A percentile compares a stretch with the other conserved stretches of the same genome.
Conservation (phyloP, 2,329 filamentous ascomycete species). For the Cadophora malorum region DNA sequence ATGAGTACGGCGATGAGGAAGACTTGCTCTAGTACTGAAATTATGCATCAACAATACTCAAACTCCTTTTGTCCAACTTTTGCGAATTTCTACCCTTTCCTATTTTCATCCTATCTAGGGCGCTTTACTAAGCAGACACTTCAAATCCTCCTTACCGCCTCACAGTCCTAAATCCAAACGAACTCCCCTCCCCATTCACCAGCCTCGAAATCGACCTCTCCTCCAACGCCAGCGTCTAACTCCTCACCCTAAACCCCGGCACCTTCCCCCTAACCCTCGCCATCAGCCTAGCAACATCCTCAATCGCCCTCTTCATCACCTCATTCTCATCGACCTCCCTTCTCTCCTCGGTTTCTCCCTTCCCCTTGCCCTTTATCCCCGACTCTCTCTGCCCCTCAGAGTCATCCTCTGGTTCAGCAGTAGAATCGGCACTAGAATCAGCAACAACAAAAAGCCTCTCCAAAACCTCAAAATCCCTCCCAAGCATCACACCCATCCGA, state of each 20-base stretch:
- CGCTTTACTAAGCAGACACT: background rate
- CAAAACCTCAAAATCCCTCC: background rate
- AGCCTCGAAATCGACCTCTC: background rate
- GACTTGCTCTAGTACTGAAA: constrained; percentile 17
- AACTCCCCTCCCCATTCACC: background rate
- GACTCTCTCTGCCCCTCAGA: too few relatives aligned
- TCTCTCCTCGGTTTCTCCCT: too few relatives aligned
- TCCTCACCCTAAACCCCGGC: constrained; percentile 5
- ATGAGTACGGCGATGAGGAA: constrained; percentile 13
- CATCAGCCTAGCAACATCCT: background rate
- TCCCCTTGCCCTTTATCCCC: too few relatives aligned
- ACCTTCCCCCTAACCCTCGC: background rate
- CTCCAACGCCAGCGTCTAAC: background rate
- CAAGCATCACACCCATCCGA: background rate
- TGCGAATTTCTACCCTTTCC: too few relatives aligned
- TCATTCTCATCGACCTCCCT: background rate
- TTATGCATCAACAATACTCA: too few relatives aligned
- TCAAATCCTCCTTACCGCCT: background rate
- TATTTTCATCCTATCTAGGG: background rate
- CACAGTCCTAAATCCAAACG: background rate
- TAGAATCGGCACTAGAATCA: background rate
- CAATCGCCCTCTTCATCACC: background rate
- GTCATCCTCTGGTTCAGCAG: too few relatives aligned
- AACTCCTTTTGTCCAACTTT: too few relatives aligned
- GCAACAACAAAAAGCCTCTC: background rate